Evolutionary conservation across 2,329 filamentous ascomycete species (phyloP), one percentile per base, ranked within the genome.

Genomic region (Cercospora sesami): DNA sequence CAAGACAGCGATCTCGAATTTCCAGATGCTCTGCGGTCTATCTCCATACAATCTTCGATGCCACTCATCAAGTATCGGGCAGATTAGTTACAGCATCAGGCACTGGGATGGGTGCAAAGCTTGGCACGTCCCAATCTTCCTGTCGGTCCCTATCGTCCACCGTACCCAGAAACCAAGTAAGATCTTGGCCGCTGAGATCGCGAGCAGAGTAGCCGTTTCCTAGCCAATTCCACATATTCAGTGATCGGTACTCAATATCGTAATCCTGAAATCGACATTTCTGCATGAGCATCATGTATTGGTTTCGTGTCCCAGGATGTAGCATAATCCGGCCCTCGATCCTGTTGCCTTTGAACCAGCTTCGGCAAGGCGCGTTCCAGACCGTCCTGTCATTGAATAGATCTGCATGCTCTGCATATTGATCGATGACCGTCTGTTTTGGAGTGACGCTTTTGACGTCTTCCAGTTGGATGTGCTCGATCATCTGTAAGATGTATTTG

Each of bases 181-280:
- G 33, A 51, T 63, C 61, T 33, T 51, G 42, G 21, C 61, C 61
- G 33, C 53, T 51, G 9, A 39, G 33, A 26, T 60, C 57, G 21
- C 57, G 30, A 21, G 57, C 30, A 30, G 71, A 69, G 45, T 69
- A 71, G 33, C 83, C 83, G 72, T 83, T 84, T 0, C 83, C 83
- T 78, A 84, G 78, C 68, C 83, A 83, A 28, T 78, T 68, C 71
- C 80, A 84, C 16, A 77, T 74, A 72, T 84, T 84, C 16, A 68
- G 63, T n/a, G 77, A 79, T 51, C 77, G 75, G 69, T 84, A 84
- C 55, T 75, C 75, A 42, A 85, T 79, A 3, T 84, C 79, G 69
- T 83, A 84, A 69, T 85, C 82, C 70, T 85, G 83, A 1, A 77
- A 76, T 6, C 83, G 77, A 16, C 84, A 78, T 48, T 65, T 60